phyloP scores from a whole-genome alignment of 768 basidiomycete genomes.

The Tricholoma flavovirens region DNA sequence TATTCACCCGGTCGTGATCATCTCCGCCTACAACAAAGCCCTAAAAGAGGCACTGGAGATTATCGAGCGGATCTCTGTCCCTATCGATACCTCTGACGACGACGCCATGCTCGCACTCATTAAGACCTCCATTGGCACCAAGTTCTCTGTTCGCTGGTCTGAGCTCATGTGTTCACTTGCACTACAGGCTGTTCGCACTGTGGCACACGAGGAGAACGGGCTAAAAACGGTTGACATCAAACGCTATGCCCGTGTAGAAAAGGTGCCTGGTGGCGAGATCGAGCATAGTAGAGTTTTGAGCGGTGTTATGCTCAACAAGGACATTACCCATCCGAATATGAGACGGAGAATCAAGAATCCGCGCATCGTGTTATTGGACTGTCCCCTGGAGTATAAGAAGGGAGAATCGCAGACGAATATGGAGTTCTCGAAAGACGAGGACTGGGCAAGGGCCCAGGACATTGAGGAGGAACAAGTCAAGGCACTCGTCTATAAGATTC shows the following conservation, averaged over 20 bases:
- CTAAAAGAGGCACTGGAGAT: constrained; percentile 88
- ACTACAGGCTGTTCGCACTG: constrained; percentile 85
- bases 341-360: constrained; percentile 85
- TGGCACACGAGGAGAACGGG: constrained; percentile 69
- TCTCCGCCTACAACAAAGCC: constrained; percentile 95
- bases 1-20: constrained; percentile 98
- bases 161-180: constrained; percentile 97
- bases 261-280: constrained; percentile 96
- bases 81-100: constrained; percentile 83
- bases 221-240: constrained; percentile 95
- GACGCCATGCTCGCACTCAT: constrained; percentile 93
- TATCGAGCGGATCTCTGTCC: constrained; percentile 81
- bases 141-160: constrained; percentile 94
- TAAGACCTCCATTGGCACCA: constrained; percentile 98
- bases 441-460: constrained; percentile 88
- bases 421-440: constrained; percentile 90
- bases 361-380: constrained; percentile 84
- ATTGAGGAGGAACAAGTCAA: constrained; percentile 98
- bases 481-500: constrained; percentile 70
- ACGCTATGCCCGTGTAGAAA: constrained; percentile 95
- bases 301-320: constrained; percentile 98
- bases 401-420: constrained; percentile 98
- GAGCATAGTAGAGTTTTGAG: constrained; percentile 83
- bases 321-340: constrained; percentile 98
- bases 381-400: constrained; percentile 98